Percentiles rank a stretch among this genome's conserved stretches.
Conservation (phyloP, 78 protist genomes). For the Neovahlkampfia damariscottae region DNA sequence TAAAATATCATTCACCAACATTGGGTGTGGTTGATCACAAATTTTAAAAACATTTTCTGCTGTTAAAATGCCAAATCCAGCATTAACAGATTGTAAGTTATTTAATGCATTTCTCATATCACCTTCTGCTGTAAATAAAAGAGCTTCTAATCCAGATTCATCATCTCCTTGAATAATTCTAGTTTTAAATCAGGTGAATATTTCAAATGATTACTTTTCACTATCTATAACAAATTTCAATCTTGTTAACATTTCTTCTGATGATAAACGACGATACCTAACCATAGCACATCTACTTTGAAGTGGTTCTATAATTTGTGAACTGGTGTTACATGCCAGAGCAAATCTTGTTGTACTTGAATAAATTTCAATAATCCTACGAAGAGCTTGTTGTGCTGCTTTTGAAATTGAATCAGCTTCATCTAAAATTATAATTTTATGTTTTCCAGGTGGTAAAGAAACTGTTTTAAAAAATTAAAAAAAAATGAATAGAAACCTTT, state of each 20-base stretch:
- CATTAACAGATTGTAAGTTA: conserved; percentile 79
- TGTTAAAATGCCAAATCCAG: conserved; percentile 78
- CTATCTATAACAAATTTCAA: conserved; percentile 28
- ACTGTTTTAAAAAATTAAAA: too few species aligned
- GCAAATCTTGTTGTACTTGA: conserved; percentile 91
- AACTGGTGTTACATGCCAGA: conserved; percentile 86
- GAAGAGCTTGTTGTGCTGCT: conserved; percentile 95
- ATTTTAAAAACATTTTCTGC: conserved; percentile 79
- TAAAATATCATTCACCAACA: conserved; percentile 34
- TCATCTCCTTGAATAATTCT: conserved; percentile 35
- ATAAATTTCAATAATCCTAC: conserved; percentile 88
- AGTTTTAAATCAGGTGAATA: too few species aligned
- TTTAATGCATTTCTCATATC: conserved; percentile 91
- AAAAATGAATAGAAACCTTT: too few species aligned
- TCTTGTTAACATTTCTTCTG: conserved; percentile 53
- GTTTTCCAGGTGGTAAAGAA: conserved; percentile 68
- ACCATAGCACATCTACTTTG: conserved; percentile 91
- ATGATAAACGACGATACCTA: conserved; percentile 58
- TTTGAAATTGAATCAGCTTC: conserved; percentile 97
- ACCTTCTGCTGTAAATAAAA: conserved; percentile 89
- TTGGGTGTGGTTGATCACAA: conserved; percentile 96
- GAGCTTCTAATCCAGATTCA: conserved; percentile 76
- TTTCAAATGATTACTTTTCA: conserved; percentile 51
- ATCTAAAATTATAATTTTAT: conserved; percentile 93
- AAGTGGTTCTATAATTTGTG: conserved; percentile 93